Evolutionary conservation across 2,329 filamentous ascomycete genomes (phyloP).

Genomic region (Elsinoe australis): DNA sequence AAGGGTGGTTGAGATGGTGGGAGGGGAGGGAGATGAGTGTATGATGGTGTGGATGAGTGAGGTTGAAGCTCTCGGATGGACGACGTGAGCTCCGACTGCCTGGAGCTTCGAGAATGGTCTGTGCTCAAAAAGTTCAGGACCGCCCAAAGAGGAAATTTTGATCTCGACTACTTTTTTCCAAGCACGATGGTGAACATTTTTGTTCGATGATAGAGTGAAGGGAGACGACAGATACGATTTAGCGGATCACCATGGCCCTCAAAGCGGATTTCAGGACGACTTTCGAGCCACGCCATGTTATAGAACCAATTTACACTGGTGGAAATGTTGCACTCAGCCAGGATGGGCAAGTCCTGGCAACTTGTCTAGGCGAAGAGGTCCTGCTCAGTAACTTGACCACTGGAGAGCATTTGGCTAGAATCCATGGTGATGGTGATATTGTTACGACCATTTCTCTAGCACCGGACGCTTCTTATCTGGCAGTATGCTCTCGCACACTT

Average conservation of each 20-base stretch:
- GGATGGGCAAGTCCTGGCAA: slow-evolving; percentile 73
- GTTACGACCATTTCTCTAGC: slow-evolving; percentile 77
- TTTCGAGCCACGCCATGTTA: slow-evolving; percentile 73
- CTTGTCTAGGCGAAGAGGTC: slow-evolving; percentile 85
- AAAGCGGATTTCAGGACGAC: slow-evolving; percentile 66
- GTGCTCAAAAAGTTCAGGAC: slow-evolving; percentile 6
- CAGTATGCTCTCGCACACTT: slow-evolving; percentile 88
- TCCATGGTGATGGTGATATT: slow-evolving; percentile 70
- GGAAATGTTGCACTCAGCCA: slow-evolving; percentile 78
- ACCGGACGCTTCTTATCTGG: slow-evolving; percentile 76
- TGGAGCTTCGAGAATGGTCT: slow-evolving; percentile 1
- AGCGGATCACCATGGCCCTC: slow-evolving; percentile 42
- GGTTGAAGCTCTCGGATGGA: slow-evolving; percentile 10
- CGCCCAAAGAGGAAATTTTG: slow-evolving; percentile 4
- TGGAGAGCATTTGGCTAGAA: slow-evolving; percentile 70
- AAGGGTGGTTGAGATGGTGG: background rate
- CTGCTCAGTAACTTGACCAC: slow-evolving; percentile 77
- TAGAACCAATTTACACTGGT: slow-evolving; percentile 90
- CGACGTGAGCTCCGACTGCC: slow-evolving; percentile 17
- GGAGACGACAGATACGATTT: background rate
- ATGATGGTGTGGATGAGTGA: slow-evolving; percentile 31
- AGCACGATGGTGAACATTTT: background rate
- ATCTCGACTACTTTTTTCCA: background rate
- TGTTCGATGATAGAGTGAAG: background rate
- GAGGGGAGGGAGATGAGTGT: slow-evolving; percentile 38